A percentile compares a stretch with the other conserved stretches of the same genome.
phyloP scores from a whole-genome alignment of 2,329 filamentous ascomycete species.

The Nothomitra cinnamomea region DNA sequence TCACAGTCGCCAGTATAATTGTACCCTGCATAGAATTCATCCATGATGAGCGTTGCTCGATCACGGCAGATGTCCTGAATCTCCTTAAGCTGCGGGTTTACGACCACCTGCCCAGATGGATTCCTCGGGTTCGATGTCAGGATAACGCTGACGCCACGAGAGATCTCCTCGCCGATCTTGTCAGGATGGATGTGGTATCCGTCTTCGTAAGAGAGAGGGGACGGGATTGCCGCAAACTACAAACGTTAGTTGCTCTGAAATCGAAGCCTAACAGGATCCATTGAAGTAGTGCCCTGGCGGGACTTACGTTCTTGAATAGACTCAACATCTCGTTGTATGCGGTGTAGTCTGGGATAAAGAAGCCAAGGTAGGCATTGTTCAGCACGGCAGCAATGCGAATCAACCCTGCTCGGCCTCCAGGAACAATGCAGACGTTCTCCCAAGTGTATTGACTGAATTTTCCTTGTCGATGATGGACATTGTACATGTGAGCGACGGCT shows the following conservation, averaged over 20 bases:
- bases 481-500: constrained; percentile 84
- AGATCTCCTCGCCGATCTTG: constrained; percentile 83
- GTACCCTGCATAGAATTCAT: constrained; percentile 94
- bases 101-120: constrained; percentile 76
- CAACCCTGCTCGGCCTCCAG: constrained; percentile 77
- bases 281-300: not conserved
- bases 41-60: constrained; percentile 79
- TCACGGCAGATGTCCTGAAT: constrained; percentile 90
- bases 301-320: constrained; percentile 67
- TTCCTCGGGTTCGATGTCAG: constrained; percentile 92
- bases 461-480: constrained; percentile 74
- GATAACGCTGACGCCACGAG: constrained; percentile 72
- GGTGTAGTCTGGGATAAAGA: constrained; percentile 91
- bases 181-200: constrained; percentile 87
- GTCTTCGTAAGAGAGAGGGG: constrained; percentile 68
- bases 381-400: constrained; percentile 90
- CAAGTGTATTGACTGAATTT: constrained; percentile 84
- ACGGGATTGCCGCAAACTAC: constrained; percentile 71
- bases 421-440: constrained; percentile 96
- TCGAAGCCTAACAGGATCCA: too few species aligned
- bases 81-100: constrained; percentile 67
- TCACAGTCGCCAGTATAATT: constrained; percentile 91
- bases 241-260: too few species aligned
- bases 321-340: constrained; percentile 97
- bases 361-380: constrained; percentile 80